Conservation (phyloP, 2,329 filamentous ascomycete genomes). For the Berkeleyomyces basicola region DNA sequence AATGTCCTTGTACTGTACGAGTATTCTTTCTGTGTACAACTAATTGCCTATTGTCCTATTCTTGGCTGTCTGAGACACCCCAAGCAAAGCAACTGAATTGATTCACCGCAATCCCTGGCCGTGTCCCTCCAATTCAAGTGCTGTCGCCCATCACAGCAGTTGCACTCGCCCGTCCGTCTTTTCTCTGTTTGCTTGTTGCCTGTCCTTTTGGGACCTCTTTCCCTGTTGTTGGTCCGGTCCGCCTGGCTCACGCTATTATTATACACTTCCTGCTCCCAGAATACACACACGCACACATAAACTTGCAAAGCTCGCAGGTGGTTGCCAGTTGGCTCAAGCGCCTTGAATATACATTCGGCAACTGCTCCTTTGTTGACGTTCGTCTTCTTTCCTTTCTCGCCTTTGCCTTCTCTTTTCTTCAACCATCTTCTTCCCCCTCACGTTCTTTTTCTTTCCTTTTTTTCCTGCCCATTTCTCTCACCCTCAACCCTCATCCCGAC, state of each 20-base stretch:
- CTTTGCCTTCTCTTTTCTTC: background rate
- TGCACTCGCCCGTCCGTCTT: too few relatives aligned
- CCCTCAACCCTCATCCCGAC: background rate
- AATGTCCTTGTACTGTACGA: too few relatives aligned
- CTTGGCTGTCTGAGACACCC: background rate
- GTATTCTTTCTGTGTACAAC: too few relatives aligned
- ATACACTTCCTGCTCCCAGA: background rate
- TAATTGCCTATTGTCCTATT: too few relatives aligned
- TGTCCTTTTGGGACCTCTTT: background rate
- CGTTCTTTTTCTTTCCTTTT: background rate
- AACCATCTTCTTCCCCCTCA: too few relatives aligned
- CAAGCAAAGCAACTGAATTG: background rate
- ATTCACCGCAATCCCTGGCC: background rate
- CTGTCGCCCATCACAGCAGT: too few relatives aligned
- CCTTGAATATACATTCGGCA: background rate
- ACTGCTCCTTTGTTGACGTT: background rate
- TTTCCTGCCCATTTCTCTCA: background rate
- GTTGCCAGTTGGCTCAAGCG: background rate
- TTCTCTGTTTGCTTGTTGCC: background rate
- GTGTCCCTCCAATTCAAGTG: background rate
- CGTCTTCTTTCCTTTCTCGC: background rate
- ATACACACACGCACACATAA: background rate
- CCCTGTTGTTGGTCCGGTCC: background rate
- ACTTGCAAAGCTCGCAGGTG: background rate
- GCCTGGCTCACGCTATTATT: background rate